Conservation (phyloP, 2,329 filamentous ascomycete genomes). For the Thelonectria blattea region DNA sequence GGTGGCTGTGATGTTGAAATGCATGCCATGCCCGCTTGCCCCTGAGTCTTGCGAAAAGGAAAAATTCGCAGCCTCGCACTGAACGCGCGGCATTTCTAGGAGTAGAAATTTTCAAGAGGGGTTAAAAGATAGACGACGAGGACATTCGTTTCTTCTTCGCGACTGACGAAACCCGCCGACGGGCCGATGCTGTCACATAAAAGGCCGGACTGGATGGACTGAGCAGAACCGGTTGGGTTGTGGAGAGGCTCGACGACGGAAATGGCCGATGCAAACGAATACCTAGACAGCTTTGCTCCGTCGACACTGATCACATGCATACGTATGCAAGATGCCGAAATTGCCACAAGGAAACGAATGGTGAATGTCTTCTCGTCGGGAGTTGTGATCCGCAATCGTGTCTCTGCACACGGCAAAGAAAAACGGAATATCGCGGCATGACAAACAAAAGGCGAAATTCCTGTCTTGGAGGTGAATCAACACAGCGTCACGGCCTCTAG, state of each 20-base stretch:
- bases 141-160: background rate
- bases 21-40: conserved; percentile 4
- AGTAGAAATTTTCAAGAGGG: background rate
- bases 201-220: conserved; percentile 4
- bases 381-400: background rate
- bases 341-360: background rate
- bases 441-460: background rate
- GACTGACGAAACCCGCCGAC: background rate
- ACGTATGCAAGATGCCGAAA: background rate
- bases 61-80: conserved; percentile 5
- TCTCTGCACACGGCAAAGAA: background rate
- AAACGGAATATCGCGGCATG: conserved; percentile 3
- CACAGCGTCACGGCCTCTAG: background rate
- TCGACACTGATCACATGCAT: background rate
- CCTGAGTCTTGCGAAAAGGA: background rate
- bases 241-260: conserved; percentile 9
- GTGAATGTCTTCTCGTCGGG: background rate
- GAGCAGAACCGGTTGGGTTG: conserved; percentile 4
- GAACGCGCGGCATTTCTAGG: conserved; percentile 21
- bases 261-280: background rate
- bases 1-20: conserved; percentile 5
- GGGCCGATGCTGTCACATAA: background rate
- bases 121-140: background rate
- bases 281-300: background rate
- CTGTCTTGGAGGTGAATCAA: conserved; percentile 1